Base-by-base conservation (phyloP, 2,329 filamentous ascomycete genomes). In the Sporothrix protearum region DNA sequence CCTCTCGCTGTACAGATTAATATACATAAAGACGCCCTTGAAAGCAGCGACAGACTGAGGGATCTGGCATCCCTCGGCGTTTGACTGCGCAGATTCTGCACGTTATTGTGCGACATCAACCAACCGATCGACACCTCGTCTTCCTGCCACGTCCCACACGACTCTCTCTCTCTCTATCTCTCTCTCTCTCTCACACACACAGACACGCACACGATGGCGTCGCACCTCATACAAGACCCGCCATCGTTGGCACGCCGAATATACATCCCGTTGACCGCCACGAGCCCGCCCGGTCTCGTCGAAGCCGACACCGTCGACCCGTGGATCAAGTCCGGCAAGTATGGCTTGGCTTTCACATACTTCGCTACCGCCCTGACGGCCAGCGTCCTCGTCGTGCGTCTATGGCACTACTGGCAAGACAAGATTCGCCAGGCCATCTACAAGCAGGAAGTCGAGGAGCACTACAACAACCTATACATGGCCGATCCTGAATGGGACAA, bases 341-440 rank as follows among this genome's bases (percentile, higher is more conserved):
- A 97, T 82, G 93, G 87, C 1, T 82, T 93, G 68, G 93, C 91
- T 71, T 97, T 93, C 89, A 93, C 95, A 16, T 97, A 96, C 80
- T 96, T 97, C 77, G 89, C 91, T 69, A 80, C 96, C 66, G 88
- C 90, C 68, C 80, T 97, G 73, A 85, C 94, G 74, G 85, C 87
- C 36, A 77, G 88, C 70, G 89, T 94, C 4, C 82, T 91, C 12
- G 77, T 91, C 12, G 84, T 95, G 78, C 89, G 93, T 75, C 85
- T 92, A 78, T 97, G 94, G 85, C 92, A 97, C 80, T 90, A 91
- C 76, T 97, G 93, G 91, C 93, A 94, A 76, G 94, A 97, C 83
- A 96, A 96, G 82, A 93, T 97, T 75, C 89, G 94, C 75, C 92
- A 94, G 76, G 94, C 93, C 74, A 88, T 96, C 73, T 92, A 96